Conservation (phyloP, 1,139 yeast species). For the Lodderomyces margitis region DNA sequence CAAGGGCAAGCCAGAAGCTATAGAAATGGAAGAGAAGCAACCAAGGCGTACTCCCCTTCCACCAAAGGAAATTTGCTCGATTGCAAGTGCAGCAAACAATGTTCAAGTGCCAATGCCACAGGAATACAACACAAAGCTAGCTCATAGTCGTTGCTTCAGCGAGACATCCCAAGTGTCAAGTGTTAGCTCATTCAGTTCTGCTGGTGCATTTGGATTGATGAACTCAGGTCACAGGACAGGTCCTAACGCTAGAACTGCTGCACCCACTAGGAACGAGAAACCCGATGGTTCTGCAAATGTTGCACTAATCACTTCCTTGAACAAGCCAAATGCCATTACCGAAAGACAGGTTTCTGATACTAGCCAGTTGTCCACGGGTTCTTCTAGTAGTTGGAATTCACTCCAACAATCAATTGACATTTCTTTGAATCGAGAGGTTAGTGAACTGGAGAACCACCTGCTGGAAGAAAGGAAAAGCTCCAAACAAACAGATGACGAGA, state of each 20-base stretch:
- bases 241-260: not conserved
- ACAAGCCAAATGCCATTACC: conserved; percentile 4
- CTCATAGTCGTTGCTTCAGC: conserved; percentile 27
- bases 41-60: not conserved
- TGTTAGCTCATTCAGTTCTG: conserved; percentile 37
- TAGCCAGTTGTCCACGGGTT: conserved; percentile 10
- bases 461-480: not conserved
- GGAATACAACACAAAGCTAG: not conserved
- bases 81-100: not conserved
- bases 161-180: conserved; percentile 41
- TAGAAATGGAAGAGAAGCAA: no score
- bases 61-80: not conserved
- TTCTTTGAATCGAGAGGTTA: conserved; percentile 10
- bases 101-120: not conserved
- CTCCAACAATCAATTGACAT: conserved; percentile 35
- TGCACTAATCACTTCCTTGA: conserved; percentile 2
- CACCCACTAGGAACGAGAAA: not conserved
- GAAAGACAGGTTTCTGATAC: not conserved
- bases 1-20: no score
- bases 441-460: not conserved
- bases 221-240: conserved; percentile 5
- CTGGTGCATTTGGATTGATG: conserved; percentile 25
- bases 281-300: not conserved
- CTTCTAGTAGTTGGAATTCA: conserved; percentile 31
- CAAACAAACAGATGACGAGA: conserved; percentile 4